These are phyloP conservation scores for Agaricus subrufescens DNA, from an alignment of 768 basidiomycete genomes.

Conservation along the genomic window DNA sequence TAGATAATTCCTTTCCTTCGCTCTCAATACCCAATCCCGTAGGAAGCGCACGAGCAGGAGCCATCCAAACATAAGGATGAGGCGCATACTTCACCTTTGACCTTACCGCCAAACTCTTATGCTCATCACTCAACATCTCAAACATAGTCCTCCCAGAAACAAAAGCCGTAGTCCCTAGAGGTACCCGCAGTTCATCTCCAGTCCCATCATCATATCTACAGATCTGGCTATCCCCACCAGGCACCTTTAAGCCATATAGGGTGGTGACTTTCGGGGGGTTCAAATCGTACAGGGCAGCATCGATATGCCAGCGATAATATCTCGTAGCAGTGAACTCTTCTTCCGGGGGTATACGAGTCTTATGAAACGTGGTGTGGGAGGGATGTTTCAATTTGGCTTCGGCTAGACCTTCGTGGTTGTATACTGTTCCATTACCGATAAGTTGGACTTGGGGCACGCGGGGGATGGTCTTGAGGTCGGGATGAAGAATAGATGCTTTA, in stretches of 20 bases:
- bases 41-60: slow-evolving; percentile 59
- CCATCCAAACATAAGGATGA: slow-evolving; percentile 89
- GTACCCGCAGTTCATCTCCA: slow-evolving; percentile 73
- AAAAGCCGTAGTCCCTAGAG: slow-evolving; percentile 84
- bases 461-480: slow-evolving; percentile 85
- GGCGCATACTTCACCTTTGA: slow-evolving; percentile 72
- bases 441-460: slow-evolving; percentile 84
- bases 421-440: slow-evolving; percentile 81
- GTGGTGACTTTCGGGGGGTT: slow-evolving; percentile 78
- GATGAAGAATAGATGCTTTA: slow-evolving; percentile 74
- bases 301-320: slow-evolving; percentile 90
- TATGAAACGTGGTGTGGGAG: slow-evolving; percentile 81
- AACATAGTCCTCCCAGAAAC: slow-evolving; percentile 80
- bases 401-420: slow-evolving; percentile 75
- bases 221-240: slow-evolving; percentile 55
- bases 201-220: slow-evolving; percentile 82
- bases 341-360: slow-evolving; percentile 62
- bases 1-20: slow-evolving; percentile 64
- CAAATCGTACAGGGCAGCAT: slow-evolving; percentile 74
- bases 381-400: slow-evolving; percentile 83
- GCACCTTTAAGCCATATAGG: slow-evolving; percentile 71
- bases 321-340: slow-evolving; percentile 75
- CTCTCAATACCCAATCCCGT: slow-evolving; percentile 80
- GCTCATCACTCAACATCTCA: slow-evolving; percentile 59
- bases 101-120: slow-evolving; percentile 78